Evolutionary conservation across 2,329 filamentous ascomycete species (phyloP).

Genomic region (Stachybotrys chartarum): DNA sequence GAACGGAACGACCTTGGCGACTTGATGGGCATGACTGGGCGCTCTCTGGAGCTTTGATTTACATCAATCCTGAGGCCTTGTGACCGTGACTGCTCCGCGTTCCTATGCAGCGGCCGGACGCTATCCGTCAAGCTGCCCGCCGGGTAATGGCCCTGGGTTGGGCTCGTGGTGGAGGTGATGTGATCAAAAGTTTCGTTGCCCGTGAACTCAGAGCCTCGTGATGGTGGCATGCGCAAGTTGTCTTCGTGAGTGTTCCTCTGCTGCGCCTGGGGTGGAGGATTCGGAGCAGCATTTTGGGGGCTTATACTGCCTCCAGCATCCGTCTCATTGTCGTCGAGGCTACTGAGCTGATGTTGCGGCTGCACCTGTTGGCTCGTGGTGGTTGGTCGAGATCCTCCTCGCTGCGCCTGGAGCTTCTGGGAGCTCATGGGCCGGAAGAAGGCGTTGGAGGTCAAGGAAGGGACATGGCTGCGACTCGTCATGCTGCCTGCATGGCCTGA

Average conservation of each 20-base stretch:
- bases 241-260: conserved; percentile 28
- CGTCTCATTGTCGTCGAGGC: conserved; percentile 32
- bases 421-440: conserved; percentile 98
- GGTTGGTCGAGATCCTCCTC: conserved; percentile 49
- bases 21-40: conserved; percentile 48
- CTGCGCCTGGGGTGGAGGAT: conserved; percentile 28
- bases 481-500: conserved; percentile 50
- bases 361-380: conserved; percentile 29
- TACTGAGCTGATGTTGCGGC: conserved; percentile 12
- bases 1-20: conserved; percentile 73
- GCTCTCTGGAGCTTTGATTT: conserved; percentile 49
- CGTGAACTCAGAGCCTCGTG: conserved; percentile 74
- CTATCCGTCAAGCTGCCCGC: conserved; percentile 67
- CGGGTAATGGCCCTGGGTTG: conserved; percentile 51
- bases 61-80: conserved; percentile 49
- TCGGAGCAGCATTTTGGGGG: conserved; percentile 53
- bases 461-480: conserved; percentile 78
- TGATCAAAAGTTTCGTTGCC: conserved; percentile 66
- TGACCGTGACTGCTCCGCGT: conserved; percentile 13
- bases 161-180: conserved; percentile 67
- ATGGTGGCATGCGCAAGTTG: conserved; percentile 55
- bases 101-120: conserved; percentile 64
- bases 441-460: conserved; percentile 78
- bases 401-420: conserved; percentile 84
- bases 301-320: conserved; percentile 35